A percentile compares a stretch with the other conserved stretches of the same genome.
phyloP scores from a whole-genome alignment of 495 filamentous ascomycete species.

The Bombardia bombarda region DNA sequence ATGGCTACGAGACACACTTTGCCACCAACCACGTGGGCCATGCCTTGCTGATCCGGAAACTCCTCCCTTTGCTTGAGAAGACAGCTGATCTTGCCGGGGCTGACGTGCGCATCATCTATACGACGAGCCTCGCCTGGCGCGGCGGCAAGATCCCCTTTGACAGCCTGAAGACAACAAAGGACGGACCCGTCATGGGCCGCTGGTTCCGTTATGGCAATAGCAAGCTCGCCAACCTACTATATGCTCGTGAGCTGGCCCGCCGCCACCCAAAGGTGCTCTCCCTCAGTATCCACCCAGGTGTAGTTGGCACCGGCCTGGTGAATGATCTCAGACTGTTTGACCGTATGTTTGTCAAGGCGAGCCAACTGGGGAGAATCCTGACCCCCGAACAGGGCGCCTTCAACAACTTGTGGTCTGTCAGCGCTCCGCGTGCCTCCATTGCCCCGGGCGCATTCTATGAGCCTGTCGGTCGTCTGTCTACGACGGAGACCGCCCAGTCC shows the following conservation, averaged over 20 bases:
- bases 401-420: background rate
- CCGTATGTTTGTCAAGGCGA: background rate
- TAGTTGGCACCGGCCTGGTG: constrained; percentile 50
- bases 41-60: constrained; percentile 53
- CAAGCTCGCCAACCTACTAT: constrained; percentile 64
- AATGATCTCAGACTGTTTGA: constrained; percentile 4
- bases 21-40: constrained; percentile 65
- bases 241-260: constrained; percentile 47
- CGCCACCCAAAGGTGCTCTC: constrained; percentile 47
- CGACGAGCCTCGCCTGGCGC: constrained; percentile 28
- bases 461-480: background rate
- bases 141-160: constrained; percentile 30
- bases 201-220: constrained; percentile 52
- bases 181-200: constrained; percentile 3
- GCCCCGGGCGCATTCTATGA: background rate
- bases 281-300: constrained; percentile 58
- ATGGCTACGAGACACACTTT: constrained; percentile 64
- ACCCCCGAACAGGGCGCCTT: background rate
- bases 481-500: background rate
- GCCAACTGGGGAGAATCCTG: background rate
- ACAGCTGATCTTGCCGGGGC: constrained; percentile 32
- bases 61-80: constrained; percentile 50
- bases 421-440: background rate
- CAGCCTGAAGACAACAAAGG: constrained; percentile 28
- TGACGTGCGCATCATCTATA: constrained; percentile 35